Evolutionary conservation across 768 basidiomycete species (phyloP).

Genomic region (Kondoa subrosea): DNA sequence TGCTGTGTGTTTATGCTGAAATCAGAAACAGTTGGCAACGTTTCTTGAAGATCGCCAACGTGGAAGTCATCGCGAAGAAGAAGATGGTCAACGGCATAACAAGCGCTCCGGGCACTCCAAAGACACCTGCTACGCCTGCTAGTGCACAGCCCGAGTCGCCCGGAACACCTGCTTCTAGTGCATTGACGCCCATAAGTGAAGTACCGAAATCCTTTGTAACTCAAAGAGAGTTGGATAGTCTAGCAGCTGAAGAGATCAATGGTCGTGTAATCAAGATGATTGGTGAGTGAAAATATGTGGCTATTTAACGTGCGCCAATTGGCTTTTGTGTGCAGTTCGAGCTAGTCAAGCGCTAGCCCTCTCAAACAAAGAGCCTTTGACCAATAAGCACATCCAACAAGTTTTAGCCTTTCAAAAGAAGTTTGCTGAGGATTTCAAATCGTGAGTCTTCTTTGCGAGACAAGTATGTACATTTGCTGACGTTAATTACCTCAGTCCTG

Average conservation of each 20-base stretch:
- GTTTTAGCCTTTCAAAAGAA: conserved; percentile 11
- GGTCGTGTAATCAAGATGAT: background rate
- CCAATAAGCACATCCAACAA: conserved; percentile 3
- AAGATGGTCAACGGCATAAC: conserved; percentile 1
- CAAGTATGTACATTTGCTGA: background rate
- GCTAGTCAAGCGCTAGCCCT: conserved; percentile 16
- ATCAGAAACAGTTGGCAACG: background rate
- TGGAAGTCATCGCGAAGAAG: conserved; percentile 7
- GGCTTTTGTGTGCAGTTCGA: conserved; percentile 13
- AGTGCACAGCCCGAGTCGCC: background rate
- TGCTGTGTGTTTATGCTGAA: background rate
- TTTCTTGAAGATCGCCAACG: background rate
- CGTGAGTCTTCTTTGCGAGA: background rate
- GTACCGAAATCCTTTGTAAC: background rate
- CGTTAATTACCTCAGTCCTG: background rate
- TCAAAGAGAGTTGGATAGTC: background rate
- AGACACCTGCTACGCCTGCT: background rate
- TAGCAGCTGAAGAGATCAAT: background rate
- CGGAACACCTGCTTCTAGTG: background rate
- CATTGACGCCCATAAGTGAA: background rate
- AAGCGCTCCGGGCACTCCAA: background rate
- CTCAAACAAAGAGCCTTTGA: background rate
- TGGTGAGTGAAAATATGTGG: background rate
- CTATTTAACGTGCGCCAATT: conserved; percentile 4
- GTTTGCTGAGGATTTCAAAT: background rate